A percentile compares a stretch with the other conserved stretches of the same genome.
Conservation (phyloP, 768 basidiomycete species). For the Clathrus columnatus region DNA sequence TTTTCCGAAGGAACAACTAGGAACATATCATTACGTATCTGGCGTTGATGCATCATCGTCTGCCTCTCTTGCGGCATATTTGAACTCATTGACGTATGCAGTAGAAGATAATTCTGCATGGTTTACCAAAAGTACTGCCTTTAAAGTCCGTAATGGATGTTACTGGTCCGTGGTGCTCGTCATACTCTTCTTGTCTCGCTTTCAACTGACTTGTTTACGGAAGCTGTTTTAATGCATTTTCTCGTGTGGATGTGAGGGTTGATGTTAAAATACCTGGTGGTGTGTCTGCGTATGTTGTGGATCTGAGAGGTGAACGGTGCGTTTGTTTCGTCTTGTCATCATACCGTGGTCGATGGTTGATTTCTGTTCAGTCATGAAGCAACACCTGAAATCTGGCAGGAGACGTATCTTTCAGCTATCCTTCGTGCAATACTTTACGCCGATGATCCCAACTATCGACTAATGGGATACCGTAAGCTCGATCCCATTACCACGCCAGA, state of each 20-base stretch:
- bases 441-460: slow-evolving; percentile 83
- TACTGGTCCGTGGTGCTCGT: slow-evolving; percentile 63
- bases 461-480: slow-evolving; percentile 91
- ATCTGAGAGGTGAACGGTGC: slow-evolving; percentile 88
- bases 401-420: slow-evolving; percentile 91
- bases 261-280: slow-evolving; percentile 99
- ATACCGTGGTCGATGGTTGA: not conserved
- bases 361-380: slow-evolving; percentile 63
- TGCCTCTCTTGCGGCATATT: slow-evolving; percentile 94
- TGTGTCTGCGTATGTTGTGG: slow-evolving; percentile 88
- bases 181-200: not conserved
- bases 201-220: not conserved
- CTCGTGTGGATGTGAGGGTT: slow-evolving; percentile 90
- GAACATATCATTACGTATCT: slow-evolving; percentile 95
- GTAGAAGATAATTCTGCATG: slow-evolving; percentile 88
- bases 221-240: slow-evolving; percentile 97
- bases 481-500: slow-evolving; percentile 89
- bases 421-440: slow-evolving; percentile 90
- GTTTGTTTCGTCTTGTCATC: slow-evolving; percentile 20
- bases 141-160: slow-evolving; percentile 89
- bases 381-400: slow-evolving; percentile 90
- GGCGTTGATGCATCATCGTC: slow-evolving; percentile 99
- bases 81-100: slow-evolving; percentile 95
- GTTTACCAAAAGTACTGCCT: slow-evolving; percentile 77
- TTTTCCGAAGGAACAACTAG: slow-evolving; percentile 43